Base-by-base conservation (phyloP, 768 basidiomycete genomes). In the Coprinellus aureogranulatus region DNA sequence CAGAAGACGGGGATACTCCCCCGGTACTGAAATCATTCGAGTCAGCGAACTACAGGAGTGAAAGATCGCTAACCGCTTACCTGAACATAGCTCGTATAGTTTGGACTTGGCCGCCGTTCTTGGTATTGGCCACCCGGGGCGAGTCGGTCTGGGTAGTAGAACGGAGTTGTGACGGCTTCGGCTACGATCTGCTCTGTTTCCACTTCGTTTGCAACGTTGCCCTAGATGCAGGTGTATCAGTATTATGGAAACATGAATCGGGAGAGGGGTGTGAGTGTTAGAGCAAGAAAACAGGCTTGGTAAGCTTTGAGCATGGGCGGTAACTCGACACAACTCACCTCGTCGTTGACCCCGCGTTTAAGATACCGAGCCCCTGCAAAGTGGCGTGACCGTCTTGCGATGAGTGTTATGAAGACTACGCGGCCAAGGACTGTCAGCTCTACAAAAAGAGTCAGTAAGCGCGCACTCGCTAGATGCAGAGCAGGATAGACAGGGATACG, bases 161-260 rank as follows among this genome's bases (percentile, higher is more conserved):
- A 95, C 0, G 94, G 85, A 0, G 94, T 95, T 0, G 91, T 95
- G 4, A 92, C 68, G 0, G 91, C 89, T 67, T 96, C 94, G 8
- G 88, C 90, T 0, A 96, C 92, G 51, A 99, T 96, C 66, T 99
- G 97, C 69, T 99, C 97, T 0, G 94, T 97, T 73, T 99, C 97
- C 1, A 99, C 97, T 70, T 98, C 97, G 67, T 99, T 99, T 2
- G 96, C 96, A 10, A 98, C 96, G 67, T 95, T 93, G 2, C 97
- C 97, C 94, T 97, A n/a, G n/a, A n/a, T n/a, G n/a, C n/a, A n/a
- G n/a, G n/a, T n/a, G n/a, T n/a, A n/a, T n/a, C n/a, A n/a, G n/a
- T n/a, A n/a, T n/a, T n/a, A n/a, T n/a, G n/a, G n/a, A n/a, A n/a
- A n/a, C n/a, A n/a, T n/a, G n/a, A n/a, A n/a, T n/a, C n/a, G n/a